Conservation (phyloP, 495 filamentous ascomycete species). For the Xylaria intraflava region DNA sequence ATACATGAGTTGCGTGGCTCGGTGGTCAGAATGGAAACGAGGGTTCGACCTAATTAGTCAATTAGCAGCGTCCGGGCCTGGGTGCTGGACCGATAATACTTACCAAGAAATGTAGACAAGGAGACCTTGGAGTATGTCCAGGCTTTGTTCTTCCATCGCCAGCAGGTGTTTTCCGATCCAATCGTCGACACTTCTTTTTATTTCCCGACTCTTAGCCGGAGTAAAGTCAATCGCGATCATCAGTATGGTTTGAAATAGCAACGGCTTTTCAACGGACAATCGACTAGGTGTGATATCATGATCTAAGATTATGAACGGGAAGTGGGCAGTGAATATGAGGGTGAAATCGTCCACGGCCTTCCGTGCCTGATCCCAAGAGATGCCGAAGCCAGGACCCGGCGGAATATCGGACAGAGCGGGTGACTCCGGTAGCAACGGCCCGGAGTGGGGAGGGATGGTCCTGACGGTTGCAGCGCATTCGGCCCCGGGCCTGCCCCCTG, state of each 20-base stretch:
- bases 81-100: not conserved
- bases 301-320: conserved; percentile 28
- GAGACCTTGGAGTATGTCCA: conserved; percentile 28
- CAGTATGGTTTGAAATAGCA: conserved; percentile 26
- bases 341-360: conserved; percentile 23
- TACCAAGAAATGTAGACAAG: conserved; percentile 29
- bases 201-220: conserved; percentile 20
- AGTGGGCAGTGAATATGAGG: conserved; percentile 22
- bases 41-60: not conserved
- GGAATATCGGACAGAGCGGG: not conserved
- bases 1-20: conserved; percentile 23
- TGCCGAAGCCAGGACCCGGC: conserved; percentile 20
- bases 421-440: not conserved
- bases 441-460: not conserved
- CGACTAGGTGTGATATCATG: conserved; percentile 19
- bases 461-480: too few relatives aligned
- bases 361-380: conserved; percentile 29
- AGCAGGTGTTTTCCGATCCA: conserved; percentile 28
- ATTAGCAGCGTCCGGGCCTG: not conserved
- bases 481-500: not conserved
- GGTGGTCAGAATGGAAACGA: conserved; percentile 23
- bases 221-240: conserved; percentile 21
- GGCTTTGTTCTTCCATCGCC: conserved; percentile 24
- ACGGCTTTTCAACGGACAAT: conserved; percentile 21
- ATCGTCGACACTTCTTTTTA: conserved; percentile 24